These are phyloP conservation scores for Articulospora tetracladia DNA, from an alignment of 495 filamentous ascomycete species.

Conservation along the genomic window DNA sequence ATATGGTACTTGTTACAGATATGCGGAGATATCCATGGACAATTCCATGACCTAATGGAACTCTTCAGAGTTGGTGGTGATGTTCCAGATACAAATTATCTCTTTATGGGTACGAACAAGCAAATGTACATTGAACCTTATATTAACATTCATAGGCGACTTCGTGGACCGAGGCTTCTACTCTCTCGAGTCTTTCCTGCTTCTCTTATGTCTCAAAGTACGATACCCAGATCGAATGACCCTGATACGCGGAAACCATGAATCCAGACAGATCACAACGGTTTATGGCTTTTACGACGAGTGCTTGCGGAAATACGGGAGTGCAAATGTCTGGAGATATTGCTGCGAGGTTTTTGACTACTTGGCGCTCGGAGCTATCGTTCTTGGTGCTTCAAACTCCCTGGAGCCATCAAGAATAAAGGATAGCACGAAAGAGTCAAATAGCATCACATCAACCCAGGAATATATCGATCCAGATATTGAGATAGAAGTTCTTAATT, in stretches of 20 bases:
- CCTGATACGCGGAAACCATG: slow-evolving; percentile 94
- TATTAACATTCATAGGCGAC: slow-evolving; percentile 55
- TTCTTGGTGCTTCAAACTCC: slow-evolving; percentile 79
- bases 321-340: slow-evolving; percentile 96
- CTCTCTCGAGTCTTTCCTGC: slow-evolving; percentile 91
- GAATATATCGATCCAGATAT: slow-evolving; percentile 60
- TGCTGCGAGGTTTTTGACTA: slow-evolving; percentile 99
- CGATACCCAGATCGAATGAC: slow-evolving; percentile 98
- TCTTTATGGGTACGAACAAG: slow-evolving; percentile 75
- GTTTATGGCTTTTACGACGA: slow-evolving; percentile 99
- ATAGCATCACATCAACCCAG: slow-evolving; percentile 27
- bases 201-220: slow-evolving; percentile 93
- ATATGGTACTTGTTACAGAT: slow-evolving; percentile 48
- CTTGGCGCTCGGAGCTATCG: slow-evolving; percentile 89
- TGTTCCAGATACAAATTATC: slow-evolving; percentile 95
- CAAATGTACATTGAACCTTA: not conserved
- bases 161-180: slow-evolving; percentile 99
- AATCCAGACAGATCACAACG: slow-evolving; percentile 94
- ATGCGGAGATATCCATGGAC: slow-evolving; percentile 97
- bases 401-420: slow-evolving; percentile 49
- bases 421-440: slow-evolving; percentile 41
- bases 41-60: slow-evolving; percentile 99
- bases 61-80: slow-evolving; percentile 94
- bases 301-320: slow-evolving; percentile 95
- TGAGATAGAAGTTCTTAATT: slow-evolving; percentile 89